Conservation (phyloP, 306 rosid genomes). For the Fagus crenata region DNA sequence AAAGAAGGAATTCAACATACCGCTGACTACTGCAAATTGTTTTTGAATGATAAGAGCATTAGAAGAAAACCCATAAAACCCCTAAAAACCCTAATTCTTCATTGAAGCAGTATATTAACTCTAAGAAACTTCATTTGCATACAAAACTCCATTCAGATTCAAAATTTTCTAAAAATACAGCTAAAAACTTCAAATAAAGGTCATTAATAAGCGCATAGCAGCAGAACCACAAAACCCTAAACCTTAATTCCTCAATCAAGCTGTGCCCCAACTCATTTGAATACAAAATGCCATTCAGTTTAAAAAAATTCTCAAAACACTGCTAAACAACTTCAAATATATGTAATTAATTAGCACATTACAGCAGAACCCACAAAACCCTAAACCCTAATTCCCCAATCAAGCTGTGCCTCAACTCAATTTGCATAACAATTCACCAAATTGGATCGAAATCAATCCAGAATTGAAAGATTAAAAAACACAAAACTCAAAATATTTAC, state of each 20-base stretch:
- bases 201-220: background rate
- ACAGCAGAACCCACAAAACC: conserved; percentile 10
- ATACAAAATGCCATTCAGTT: background rate
- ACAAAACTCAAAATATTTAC: background rate
- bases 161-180: too few relatives aligned
- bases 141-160: too few relatives aligned
- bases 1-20: too few relatives aligned
- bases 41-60: background rate
- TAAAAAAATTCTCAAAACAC: background rate
- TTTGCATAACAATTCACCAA: background rate
- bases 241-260: conserved; percentile 24
- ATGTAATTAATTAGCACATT: background rate
- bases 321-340: background rate
- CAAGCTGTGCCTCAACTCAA: background rate
- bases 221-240: conserved; percentile 42
- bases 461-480: background rate
- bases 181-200: too few relatives aligned
- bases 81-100: too few relatives aligned
- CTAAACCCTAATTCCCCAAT: conserved; percentile 16
- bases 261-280: conserved; percentile 1
- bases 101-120: too few relatives aligned
- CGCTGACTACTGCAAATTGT: background rate
- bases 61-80: background rate
- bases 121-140: too few relatives aligned
- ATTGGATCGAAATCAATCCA: background rate